Base-by-base conservation (phyloP, 192 early-diverging fungal genomes). In the Coemansia reversa region DNA sequence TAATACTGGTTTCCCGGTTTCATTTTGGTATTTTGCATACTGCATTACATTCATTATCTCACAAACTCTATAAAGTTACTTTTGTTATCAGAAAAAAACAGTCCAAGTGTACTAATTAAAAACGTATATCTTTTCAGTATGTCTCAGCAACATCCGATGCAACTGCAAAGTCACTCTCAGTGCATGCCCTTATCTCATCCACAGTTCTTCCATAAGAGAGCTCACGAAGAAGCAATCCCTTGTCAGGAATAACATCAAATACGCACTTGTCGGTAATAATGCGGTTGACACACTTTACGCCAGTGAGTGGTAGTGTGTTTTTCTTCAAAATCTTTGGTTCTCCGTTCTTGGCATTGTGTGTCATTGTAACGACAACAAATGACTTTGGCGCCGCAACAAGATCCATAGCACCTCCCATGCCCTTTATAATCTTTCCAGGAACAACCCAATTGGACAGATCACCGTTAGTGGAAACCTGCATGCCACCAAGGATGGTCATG, bases 381-480 rank as follows among this genome's bases (percentile, higher is more conserved):
- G 89, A 87, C 35, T 75, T 81, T 20, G 83, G 75, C 24, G 85
- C 85, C 30, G 89, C 83, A 2, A 93, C 91, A 22, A 93, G 74
- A 58, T 93, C 91, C 89, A 91, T 91, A 12, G 91, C 89, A 11
- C 91, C 89, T 47, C 91, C 91, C 86, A 86, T 89, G 62, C 91
- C 91, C 84, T 92, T 92, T 66, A 92, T 88, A 83, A 93, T 89
- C 80, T 93, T 93, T 35, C 89, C 84, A 12, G 91, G 91, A 20
- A 93, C 87, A 65, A 93, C 88, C 91, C 91, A 93, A 83, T 93
- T 93, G 64, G 91, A 89, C 49, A 93, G 79, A 69, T 89, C 88
- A 32, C 91, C 91, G 64, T 75, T 76, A 62, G 83, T 72, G 0
- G 89, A 87, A n/a, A 93, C 91, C 78, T 92, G 85, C 72, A 92